A percentile compares a stretch with the other conserved stretches of the same genome.
Evolutionary conservation across 202 grass and related monocot species (phyloP).

Genomic region (Sporobolus alterniflorus): DNA sequence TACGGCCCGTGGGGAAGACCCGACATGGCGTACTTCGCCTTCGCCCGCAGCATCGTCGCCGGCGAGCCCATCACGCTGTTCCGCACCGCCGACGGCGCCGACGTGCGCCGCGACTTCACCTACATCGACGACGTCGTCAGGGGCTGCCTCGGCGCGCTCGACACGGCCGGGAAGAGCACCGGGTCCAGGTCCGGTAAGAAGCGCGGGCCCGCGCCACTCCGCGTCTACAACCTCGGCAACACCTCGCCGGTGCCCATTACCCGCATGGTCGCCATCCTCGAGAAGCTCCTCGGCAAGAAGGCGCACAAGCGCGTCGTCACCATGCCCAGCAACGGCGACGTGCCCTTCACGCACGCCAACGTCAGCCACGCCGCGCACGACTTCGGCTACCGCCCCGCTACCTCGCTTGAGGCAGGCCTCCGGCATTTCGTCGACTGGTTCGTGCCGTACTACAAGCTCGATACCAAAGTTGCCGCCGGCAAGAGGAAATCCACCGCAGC

Average conservation of each 20-base stretch:
- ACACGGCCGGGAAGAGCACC: constrained; percentile 74
- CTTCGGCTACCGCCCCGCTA: constrained; percentile 80
- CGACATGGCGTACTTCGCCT: constrained; percentile 98
- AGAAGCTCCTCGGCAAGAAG: constrained; percentile 78
- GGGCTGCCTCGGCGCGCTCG: constrained; percentile 81
- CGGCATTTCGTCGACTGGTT: constrained; percentile 89
- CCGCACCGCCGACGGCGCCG: constrained; percentile 35
- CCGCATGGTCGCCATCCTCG: constrained; percentile 81
- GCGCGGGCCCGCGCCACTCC: constrained; percentile 51
- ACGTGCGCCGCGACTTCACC: constrained; percentile 85
- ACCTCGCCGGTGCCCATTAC: constrained; percentile 81
- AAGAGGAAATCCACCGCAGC: constrained; percentile 52
- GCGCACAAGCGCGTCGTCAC: constrained; percentile 78
- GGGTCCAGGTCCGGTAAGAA: constrained; percentile 73
- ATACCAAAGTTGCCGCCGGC: constrained; percentile 14
- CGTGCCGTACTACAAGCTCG: constrained; percentile 74
- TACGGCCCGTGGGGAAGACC: constrained; percentile 97
- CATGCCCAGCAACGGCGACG: constrained; percentile 92
- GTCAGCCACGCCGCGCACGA: constrained; percentile 72
- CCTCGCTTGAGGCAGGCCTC: constrained; percentile 75
- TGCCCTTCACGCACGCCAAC: constrained; percentile 96
- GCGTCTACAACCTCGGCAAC: constrained; percentile 96
- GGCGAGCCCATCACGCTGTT: constrained; percentile 84
- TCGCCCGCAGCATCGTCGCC: constrained; percentile 69
- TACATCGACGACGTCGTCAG: constrained; percentile 93